These are phyloP conservation scores for Echites panduratus DNA, from an alignment of 257 asterid species.

Conservation along the genomic window DNA sequence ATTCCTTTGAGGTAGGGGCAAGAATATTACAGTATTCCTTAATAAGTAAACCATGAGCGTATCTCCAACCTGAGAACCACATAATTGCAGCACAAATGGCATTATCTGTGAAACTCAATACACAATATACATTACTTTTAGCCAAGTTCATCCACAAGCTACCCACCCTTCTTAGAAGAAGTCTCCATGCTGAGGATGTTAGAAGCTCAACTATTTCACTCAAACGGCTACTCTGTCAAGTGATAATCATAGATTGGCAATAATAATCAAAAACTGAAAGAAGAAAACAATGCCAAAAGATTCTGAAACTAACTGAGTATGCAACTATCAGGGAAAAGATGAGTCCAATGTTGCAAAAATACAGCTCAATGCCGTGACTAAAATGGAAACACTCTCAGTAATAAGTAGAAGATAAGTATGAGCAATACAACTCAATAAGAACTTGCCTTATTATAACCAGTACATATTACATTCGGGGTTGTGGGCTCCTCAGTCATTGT, in stretches of 20 bases:
- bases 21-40: slow-evolving; percentile 56
- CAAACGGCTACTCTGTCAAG: slow-evolving; percentile 36
- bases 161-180: slow-evolving; percentile 62
- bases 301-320: neutral
- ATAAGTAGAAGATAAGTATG: neutral
- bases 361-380: neutral
- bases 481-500: slow-evolving; percentile 31
- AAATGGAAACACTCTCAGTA: neutral
- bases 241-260: neutral
- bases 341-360: neutral
- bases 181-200: slow-evolving; percentile 56
- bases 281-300: neutral
- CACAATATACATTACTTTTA: slow-evolving; percentile 2
- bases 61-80: slow-evolving; percentile 64
- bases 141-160: neutral
- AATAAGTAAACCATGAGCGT: slow-evolving; percentile 60
- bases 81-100: slow-evolving; percentile 18
- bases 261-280: neutral
- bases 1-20: slow-evolving; percentile 55
- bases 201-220: slow-evolving; percentile 49
- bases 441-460: slow-evolving; percentile 52
- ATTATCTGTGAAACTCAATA: neutral
- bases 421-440: neutral
- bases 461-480: slow-evolving; percentile 53
- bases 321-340: neutral